Conservation (phyloP, 208 protist genomes). For the Leishmania martiniquensis region DNA sequence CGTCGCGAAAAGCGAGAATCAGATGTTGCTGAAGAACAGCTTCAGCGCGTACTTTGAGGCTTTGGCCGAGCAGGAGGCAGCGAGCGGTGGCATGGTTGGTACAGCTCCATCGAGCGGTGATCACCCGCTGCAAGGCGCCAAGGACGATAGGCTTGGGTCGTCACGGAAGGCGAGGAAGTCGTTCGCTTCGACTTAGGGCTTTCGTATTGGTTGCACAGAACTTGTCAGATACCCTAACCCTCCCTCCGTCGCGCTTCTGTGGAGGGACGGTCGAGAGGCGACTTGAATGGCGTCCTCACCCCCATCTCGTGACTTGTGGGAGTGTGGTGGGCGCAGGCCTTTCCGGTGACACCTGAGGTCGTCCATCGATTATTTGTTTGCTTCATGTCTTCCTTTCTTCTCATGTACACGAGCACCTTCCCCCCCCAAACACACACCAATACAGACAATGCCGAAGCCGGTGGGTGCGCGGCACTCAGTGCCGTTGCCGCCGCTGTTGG, state of each 20-base stretch:
- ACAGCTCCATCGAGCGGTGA: slow-evolving; percentile 1
- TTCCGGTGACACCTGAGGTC: not conserved
- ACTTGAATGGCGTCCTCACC: too few species aligned
- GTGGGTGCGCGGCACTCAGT: too few species aligned
- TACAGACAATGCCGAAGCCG: too few species aligned
- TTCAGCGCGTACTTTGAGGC: slow-evolving; percentile 27
- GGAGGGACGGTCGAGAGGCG: not conserved
- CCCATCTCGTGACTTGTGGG: not conserved
- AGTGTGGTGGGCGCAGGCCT: not conserved
- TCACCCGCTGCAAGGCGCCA: slow-evolving; percentile 20
- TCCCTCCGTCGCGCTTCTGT: not conserved
- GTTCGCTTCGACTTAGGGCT: not conserved
- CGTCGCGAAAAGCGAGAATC: slow-evolving; percentile 9
- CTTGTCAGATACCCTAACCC: not conserved
- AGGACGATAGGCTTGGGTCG: slow-evolving; percentile 13
- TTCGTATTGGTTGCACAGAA: not conserved
- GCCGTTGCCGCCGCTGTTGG: too few species aligned
- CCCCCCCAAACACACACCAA: too few species aligned
- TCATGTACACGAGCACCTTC: slow-evolving; percentile 7
- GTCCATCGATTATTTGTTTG: not conserved
- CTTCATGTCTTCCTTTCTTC: too few species aligned
- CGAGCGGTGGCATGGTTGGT: not conserved
- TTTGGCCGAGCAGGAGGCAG: slow-evolving; percentile 10
- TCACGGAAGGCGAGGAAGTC: slow-evolving; percentile 18
- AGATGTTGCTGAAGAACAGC: slow-evolving; percentile 1